These are phyloP conservation scores for Backusella luteola DNA, from an alignment of 192 early-diverging fungal genomes.

Conservation along the genomic window DNA sequence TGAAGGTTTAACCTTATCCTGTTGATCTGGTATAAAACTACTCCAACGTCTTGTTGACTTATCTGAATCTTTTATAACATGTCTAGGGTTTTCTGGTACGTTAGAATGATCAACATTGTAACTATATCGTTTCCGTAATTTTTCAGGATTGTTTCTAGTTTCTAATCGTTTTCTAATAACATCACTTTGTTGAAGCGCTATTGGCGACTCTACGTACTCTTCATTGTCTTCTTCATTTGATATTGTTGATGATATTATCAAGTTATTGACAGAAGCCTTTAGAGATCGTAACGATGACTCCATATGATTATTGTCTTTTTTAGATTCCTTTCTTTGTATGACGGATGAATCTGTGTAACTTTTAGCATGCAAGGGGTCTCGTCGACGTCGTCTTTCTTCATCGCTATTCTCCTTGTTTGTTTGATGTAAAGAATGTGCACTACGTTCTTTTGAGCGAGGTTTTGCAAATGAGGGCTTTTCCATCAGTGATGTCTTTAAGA, in stretches of 20 bases:
- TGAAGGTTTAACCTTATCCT: background rate
- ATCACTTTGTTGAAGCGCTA: background rate
- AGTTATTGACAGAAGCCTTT: background rate
- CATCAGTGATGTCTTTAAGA: background rate
- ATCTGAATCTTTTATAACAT: background rate
- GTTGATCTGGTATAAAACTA: background rate
- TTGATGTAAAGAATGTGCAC: background rate
- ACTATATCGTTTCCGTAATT: background rate
- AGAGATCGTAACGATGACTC: background rate
- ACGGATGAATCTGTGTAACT: constrained; percentile 6
- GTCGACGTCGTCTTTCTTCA: background rate
- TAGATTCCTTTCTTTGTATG: background rate
- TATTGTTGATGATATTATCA: background rate
- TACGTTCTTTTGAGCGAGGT: background rate
- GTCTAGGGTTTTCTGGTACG: background rate
- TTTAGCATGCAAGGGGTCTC: constrained; percentile 1
- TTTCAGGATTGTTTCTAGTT: background rate
- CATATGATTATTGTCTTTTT: background rate
- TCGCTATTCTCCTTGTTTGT: background rate
- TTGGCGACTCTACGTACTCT: background rate
- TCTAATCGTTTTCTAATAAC: background rate
- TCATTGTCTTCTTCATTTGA: background rate
- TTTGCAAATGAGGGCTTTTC: constrained; percentile 3
- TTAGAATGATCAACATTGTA: constrained; percentile 2
- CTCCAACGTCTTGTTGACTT: background rate